Conservation (phyloP, 306 rosid species). For the Dalbergia cultrata region DNA sequence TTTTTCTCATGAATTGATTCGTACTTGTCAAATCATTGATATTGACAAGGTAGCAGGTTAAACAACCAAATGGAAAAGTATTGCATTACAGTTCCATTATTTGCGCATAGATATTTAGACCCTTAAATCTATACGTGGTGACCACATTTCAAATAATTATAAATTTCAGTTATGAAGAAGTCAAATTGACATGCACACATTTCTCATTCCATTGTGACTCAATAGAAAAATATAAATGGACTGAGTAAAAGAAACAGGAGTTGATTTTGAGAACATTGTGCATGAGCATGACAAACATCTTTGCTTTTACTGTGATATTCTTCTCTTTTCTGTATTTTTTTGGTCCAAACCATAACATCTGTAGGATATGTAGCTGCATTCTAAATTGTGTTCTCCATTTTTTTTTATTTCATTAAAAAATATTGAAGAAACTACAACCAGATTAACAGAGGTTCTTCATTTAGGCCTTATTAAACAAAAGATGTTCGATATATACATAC, state of each 20-base stretch:
- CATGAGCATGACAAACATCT: background rate
- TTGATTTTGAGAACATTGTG: background rate
- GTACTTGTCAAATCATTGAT: background rate
- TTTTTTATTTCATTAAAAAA: background rate
- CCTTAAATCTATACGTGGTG: too few relatives aligned
- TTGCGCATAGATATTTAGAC: too few relatives aligned
- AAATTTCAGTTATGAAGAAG: too few relatives aligned
- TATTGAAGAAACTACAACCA: background rate
- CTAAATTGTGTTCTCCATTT: too few relatives aligned
- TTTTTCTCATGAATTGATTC: slow-evolving; percentile 6
- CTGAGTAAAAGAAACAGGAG: background rate
- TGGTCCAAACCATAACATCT: too few relatives aligned
- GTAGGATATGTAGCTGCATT: too few relatives aligned
- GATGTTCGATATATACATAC: slow-evolving; percentile 34
- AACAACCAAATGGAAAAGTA: background rate
- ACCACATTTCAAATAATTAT: too few relatives aligned
- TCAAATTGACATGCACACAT: too few relatives aligned
- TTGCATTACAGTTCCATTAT: background rate
- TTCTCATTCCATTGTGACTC: too few relatives aligned
- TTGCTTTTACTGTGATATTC: background rate
- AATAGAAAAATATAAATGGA: background rate
- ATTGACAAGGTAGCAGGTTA: background rate
- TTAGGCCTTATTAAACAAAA: background rate
- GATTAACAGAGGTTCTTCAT: too few relatives aligned
- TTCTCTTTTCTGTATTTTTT: too few relatives aligned